These are phyloP conservation scores for Cladophialophora yegresii DNA, from an alignment of 2,329 filamentous ascomycete species.

Conservation along the genomic window DNA sequence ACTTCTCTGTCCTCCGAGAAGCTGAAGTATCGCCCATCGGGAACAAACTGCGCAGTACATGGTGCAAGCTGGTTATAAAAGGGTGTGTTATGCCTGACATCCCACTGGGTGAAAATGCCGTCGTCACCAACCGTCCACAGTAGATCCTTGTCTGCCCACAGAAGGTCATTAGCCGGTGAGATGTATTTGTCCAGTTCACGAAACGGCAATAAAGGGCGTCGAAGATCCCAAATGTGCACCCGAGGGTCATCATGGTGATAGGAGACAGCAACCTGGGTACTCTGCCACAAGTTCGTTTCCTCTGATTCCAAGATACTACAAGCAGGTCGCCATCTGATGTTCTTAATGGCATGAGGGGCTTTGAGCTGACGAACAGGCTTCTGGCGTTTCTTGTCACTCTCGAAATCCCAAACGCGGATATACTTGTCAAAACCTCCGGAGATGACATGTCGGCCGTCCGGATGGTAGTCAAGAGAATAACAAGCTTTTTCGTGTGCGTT, in stretches of 20 bases:
- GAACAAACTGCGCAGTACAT: conserved; percentile 60
- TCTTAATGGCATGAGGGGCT: conserved; percentile 62
- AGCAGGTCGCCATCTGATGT: conserved; percentile 64
- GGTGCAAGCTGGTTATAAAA: conserved; percentile 60
- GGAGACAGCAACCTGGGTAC: conserved; percentile 63
- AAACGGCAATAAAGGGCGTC: conserved; percentile 63
- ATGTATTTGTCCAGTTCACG: conserved; percentile 61
- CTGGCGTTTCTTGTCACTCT: conserved; percentile 58
- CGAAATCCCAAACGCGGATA: conserved; percentile 66
- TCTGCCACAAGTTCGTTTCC: conserved; percentile 58
- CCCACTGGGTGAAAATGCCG: conserved; percentile 64
- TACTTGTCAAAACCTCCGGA: conserved; percentile 64
- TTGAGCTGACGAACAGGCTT: conserved; percentile 61
- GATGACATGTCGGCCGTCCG: conserved; percentile 64
- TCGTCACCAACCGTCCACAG: conserved; percentile 65
- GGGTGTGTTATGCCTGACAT: conserved; percentile 61
- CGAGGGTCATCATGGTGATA: conserved; percentile 64
- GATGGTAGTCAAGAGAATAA: conserved; percentile 67
- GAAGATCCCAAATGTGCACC: conserved; percentile 66
- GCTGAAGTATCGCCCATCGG: conserved; percentile 58
- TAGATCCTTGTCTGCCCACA: conserved; percentile 65
- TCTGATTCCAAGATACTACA: conserved; percentile 57
- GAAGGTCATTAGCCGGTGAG: conserved; percentile 59
- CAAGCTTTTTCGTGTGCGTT: conserved; percentile 63
- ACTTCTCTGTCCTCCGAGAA: conserved; percentile 56